Evolutionary conservation across 306 rosid genomes (phyloP).

Genomic region (Astragalus membranaceus): DNA sequence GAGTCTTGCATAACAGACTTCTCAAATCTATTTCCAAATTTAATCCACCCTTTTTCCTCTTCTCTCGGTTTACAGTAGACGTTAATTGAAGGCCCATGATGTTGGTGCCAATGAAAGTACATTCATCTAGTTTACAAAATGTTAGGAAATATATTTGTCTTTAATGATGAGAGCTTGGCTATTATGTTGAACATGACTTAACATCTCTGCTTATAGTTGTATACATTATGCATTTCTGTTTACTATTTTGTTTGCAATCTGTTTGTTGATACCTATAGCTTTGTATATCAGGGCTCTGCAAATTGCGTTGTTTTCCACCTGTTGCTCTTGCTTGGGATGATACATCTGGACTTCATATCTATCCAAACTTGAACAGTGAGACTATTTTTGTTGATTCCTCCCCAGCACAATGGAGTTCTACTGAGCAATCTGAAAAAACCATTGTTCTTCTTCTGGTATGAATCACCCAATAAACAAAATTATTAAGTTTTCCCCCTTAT

Average conservation of each 20-base stretch:
- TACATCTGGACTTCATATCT: conserved; percentile 81
- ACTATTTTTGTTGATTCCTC: conserved; percentile 84
- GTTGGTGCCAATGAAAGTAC: background rate
- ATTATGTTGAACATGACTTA: background rate
- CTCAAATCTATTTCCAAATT: background rate
- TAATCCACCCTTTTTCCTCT: background rate
- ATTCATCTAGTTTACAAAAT: background rate
- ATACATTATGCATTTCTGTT: background rate
- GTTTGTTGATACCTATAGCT: conserved; percentile 24
- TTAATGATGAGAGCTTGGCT: background rate
- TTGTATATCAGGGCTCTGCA: conserved; percentile 70
- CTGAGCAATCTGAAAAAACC: conserved; percentile 59
- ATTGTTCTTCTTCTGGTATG: conserved; percentile 76
- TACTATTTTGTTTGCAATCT: conserved; percentile 15
- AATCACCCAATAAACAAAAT: conserved; percentile 6
- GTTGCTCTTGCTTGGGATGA: conserved; percentile 94
- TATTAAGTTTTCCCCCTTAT: background rate
- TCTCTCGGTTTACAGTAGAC: background rate
- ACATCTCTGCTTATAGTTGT: background rate
- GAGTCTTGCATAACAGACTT: background rate
- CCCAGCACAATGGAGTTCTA: conserved; percentile 75
- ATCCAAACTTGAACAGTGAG: conserved; percentile 64
- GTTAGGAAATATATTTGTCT: background rate
- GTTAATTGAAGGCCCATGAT: background rate
- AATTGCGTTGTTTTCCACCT: conserved; percentile 96